phyloP scores from a whole-genome alignment of 345 rosid genomes.

The Eucalyptus cloeziana region DNA sequence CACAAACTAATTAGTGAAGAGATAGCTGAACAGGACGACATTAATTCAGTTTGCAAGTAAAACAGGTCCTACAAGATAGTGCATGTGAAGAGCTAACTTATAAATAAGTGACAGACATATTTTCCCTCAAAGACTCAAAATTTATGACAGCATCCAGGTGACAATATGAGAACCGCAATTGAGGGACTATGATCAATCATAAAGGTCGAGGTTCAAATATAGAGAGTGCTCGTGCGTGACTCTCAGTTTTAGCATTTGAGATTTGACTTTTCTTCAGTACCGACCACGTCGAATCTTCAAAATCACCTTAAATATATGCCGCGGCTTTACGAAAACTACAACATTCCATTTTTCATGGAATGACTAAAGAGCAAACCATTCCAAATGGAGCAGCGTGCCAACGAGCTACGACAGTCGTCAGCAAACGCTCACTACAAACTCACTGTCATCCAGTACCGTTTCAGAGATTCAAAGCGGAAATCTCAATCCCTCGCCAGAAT shows the following conservation, averaged over 20 bases:
- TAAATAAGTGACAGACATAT: neutral
- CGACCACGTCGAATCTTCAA: neutral
- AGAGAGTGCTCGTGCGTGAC: neutral
- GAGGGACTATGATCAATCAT: neutral
- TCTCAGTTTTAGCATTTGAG: neutral
- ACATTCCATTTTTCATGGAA: neutral
- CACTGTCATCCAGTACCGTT: neutral
- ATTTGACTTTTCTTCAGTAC: neutral
- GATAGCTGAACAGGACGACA: neutral
- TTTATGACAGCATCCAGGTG: neutral
- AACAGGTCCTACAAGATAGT: neutral
- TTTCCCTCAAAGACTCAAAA: neutral
- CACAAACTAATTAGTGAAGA: neutral
- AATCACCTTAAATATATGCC: neutral
- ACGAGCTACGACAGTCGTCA: neutral
- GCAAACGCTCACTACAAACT: neutral
- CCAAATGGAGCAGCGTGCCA: neutral
- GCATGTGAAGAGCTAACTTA: neutral
- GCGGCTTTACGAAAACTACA: neutral
- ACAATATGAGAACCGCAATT: neutral
- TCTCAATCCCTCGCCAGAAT: neutral
- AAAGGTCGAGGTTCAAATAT: neutral
- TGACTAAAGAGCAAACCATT: neutral
- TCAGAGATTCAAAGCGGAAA: neutral
- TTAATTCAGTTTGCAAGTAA: neutral